phyloP scores from a whole-genome alignment of 257 asterid species.

The Penstemon barbatus region DNA sequence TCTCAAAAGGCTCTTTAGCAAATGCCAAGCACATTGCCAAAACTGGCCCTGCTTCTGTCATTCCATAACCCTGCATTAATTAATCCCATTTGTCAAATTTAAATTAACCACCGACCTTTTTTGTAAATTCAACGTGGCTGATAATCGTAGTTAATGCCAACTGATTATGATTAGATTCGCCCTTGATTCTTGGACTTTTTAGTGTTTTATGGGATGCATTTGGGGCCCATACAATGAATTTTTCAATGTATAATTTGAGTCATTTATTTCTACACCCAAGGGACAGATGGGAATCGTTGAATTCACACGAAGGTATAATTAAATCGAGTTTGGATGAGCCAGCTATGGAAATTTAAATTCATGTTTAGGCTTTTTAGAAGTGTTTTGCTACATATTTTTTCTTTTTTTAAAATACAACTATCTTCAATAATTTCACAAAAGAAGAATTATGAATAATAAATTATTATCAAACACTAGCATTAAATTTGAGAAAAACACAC shows the following conservation, averaged over 20 bases:
- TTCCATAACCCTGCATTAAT: constrained; percentile 75
- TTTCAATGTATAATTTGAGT: not conserved
- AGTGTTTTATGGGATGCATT: no score
- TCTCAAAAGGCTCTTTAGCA: constrained; percentile 76
- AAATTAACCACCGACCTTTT: not conserved
- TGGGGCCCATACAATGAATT: no score
- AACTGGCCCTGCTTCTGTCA: constrained; percentile 98
- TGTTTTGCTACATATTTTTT: no score
- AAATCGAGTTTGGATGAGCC: no score
- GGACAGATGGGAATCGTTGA: not conserved
- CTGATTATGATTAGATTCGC: not conserved
- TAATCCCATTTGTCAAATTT: not conserved
- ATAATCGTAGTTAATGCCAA: not conserved
- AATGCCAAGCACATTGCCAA: constrained; percentile 88
- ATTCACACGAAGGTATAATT: not conserved
- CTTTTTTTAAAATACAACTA: no score
- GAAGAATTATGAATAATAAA: no score
- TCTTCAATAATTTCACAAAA: no score
- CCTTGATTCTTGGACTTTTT: not conserved
- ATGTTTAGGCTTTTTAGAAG: no score
- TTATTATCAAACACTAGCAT: no score
- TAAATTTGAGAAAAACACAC: no score
- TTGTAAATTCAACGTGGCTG: not conserved
- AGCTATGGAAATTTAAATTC: no score
- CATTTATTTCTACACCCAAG: not conserved